Evolutionary conservation across 2,329 filamentous ascomycete genomes (phyloP).

Genomic region (Penicillium italicum): DNA sequence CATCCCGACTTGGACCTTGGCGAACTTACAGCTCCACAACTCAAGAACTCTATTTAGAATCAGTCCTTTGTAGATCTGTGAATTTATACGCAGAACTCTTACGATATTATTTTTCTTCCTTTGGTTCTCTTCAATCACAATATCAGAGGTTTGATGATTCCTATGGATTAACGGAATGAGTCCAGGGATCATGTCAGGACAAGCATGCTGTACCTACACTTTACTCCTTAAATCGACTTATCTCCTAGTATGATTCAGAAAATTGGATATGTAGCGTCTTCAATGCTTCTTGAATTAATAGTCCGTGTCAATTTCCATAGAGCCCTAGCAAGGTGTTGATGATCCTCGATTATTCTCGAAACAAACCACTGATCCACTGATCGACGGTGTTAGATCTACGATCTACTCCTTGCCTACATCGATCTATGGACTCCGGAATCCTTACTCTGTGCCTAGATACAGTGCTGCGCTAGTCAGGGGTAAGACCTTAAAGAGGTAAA

Average conservation of each 20-base stretch:
- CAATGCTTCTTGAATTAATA: not conserved
- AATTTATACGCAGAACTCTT: not conserved
- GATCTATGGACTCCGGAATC: no score
- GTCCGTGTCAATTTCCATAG: not conserved
- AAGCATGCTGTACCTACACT: not conserved
- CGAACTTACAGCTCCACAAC: not conserved
- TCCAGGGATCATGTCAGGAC: not conserved
- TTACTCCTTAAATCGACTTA: not conserved
- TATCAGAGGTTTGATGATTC: not conserved
- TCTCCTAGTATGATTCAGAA: not conserved
- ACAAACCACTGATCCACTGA: slow-evolving; percentile 8
- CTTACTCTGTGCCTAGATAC: not conserved
- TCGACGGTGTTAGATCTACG: not conserved
- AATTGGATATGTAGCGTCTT: not conserved
- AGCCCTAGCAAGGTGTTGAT: not conserved
- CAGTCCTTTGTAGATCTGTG: not conserved
- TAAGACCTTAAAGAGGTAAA: not conserved
- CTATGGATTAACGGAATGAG: not conserved
- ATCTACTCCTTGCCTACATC: not conserved
- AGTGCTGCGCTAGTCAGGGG: not conserved
- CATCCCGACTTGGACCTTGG: slow-evolving; percentile 21
- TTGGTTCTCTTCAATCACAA: not conserved
- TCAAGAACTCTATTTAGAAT: not conserved
- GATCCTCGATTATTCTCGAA: not conserved
- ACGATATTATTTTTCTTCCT: not conserved